Evolutionary conservation across 2,329 filamentous ascomycete genomes (phyloP).

Genomic region (Fusarium sambucinum): DNA sequence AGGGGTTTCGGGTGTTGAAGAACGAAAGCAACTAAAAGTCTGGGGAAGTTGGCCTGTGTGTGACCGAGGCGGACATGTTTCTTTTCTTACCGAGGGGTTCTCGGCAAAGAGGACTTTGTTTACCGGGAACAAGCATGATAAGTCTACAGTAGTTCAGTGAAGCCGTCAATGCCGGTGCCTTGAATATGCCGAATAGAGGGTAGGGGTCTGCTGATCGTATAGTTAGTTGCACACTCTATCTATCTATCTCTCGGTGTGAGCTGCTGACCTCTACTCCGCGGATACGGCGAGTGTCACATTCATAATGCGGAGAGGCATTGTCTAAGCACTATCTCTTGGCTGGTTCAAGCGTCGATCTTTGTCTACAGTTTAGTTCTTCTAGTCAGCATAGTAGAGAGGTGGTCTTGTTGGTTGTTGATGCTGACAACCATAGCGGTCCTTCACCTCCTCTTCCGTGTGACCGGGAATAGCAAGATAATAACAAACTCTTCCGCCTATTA

Average conservation of each 20-base stretch:
- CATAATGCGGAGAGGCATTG: conserved; percentile 11
- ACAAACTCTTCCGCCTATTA: conserved; percentile 12
- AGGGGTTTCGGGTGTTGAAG: conserved; percentile 5
- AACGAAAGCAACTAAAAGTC: conserved; percentile 3
- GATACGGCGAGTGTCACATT: background rate
- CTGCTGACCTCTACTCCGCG: conserved; percentile 30
- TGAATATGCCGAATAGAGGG: conserved; percentile 4
- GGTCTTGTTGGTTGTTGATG: conserved; percentile 7
- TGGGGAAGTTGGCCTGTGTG: conserved; percentile 36
- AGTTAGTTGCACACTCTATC: conserved; percentile 5
- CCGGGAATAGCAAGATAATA: conserved; percentile 15
- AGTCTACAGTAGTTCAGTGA: background rate
- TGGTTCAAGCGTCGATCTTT: conserved; percentile 13
- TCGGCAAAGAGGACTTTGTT: conserved; percentile 7
- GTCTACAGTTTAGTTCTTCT: background rate
- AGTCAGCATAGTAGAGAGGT: conserved; percentile 1
- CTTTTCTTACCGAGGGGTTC: conserved; percentile 20
- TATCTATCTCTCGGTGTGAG: conserved; percentile 9
- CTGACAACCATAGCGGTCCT: background rate
- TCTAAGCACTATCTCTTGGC: conserved; percentile 27
- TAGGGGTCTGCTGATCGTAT: conserved; percentile 32
- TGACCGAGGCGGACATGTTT: conserved; percentile 23
- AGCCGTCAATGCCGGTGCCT: conserved; percentile 10
- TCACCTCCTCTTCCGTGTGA: background rate
- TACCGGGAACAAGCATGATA: conserved; percentile 23